Evolutionary conservation across 139 green algal genomes (phyloP).

Genomic region (Chlamydomonas asymmetrica): DNA sequence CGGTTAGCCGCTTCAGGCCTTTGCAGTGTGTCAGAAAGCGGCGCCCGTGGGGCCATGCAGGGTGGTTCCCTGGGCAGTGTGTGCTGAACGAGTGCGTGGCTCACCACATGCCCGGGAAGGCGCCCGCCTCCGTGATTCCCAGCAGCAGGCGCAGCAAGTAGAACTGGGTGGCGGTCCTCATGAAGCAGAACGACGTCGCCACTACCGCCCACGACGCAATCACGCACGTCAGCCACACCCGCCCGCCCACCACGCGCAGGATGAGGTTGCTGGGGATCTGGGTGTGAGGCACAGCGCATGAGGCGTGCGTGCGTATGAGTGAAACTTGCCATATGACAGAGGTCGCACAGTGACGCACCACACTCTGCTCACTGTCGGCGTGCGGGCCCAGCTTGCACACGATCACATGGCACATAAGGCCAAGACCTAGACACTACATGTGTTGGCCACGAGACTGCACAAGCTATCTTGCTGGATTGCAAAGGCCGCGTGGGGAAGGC

Average conservation of each 20-base stretch:
- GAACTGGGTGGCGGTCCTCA: constrained; percentile 49
- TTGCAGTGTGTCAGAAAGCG: too few species aligned
- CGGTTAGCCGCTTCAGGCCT: too few species aligned
- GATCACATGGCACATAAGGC: too few species aligned
- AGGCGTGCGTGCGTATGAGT: neutral
- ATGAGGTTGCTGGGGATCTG: constrained; percentile 59
- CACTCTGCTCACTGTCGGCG: neutral
- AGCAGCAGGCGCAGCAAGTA: constrained; percentile 48
- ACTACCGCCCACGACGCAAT: constrained; percentile 60
- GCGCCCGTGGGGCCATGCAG: too few species aligned
- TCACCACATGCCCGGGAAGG: constrained; percentile 58
- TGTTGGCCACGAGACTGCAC: too few species aligned
- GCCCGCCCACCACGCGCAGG: constrained; percentile 46
- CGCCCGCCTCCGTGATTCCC: constrained; percentile 65
- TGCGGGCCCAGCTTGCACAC: too few species aligned
- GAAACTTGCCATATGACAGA: neutral
- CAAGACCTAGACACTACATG: too few species aligned
- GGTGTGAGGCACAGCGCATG: neutral
- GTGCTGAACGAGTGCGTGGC: too few species aligned
- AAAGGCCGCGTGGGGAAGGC: too few species aligned
- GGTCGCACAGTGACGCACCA: neutral
- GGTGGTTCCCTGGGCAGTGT: too few species aligned
- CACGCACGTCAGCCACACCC: constrained; percentile 61
- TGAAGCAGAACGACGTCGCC: constrained; percentile 52
- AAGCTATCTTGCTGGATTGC: too few species aligned